phyloP scores from a whole-genome alignment of 805 yeast genomes.

The Teunomyces kruisii region DNA sequence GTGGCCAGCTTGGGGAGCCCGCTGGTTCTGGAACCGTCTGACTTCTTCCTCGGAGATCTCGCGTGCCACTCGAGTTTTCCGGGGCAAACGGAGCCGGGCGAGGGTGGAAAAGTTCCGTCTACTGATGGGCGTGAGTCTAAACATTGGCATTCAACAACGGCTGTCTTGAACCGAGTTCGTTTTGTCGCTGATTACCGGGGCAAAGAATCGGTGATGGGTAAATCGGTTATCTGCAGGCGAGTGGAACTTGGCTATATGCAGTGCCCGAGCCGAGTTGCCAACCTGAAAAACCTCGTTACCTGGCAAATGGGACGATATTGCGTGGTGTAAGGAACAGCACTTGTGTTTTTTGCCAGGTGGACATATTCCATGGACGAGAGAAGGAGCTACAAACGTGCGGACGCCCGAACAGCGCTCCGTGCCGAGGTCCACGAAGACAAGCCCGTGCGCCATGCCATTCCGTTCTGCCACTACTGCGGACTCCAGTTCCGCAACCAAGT shows the following conservation, averaged over 20 bases:
- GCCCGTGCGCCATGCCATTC: not conserved
- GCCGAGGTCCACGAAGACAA: not conserved
- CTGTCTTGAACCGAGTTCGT: too few species aligned
- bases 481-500: slow-evolving; percentile 8
- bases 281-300: too few species aligned
- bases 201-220: not conserved
- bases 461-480: slow-evolving; percentile 3
- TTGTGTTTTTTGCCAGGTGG: too few species aligned
- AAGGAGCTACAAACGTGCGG: not conserved
- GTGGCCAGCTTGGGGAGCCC: slow-evolving; percentile 9
- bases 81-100: not conserved
- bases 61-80: slow-evolving; percentile 20
- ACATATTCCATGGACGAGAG: not conserved
- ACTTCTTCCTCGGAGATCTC: slow-evolving; percentile 41
- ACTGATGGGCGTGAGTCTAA: not conserved
- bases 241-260: too few species aligned
- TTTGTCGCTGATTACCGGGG: too few species aligned
- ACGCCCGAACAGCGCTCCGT: not conserved
- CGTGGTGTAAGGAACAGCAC: too few species aligned
- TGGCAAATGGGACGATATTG: not conserved
- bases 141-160: too few species aligned
- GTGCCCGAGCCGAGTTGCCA: too few species aligned
- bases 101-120: not conserved
- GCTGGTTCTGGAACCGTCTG: slow-evolving; percentile 13
- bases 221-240: not conserved